phyloP scores from a whole-genome alignment of 2,329 filamentous ascomycete species.

The Cyphellophora europaea region DNA sequence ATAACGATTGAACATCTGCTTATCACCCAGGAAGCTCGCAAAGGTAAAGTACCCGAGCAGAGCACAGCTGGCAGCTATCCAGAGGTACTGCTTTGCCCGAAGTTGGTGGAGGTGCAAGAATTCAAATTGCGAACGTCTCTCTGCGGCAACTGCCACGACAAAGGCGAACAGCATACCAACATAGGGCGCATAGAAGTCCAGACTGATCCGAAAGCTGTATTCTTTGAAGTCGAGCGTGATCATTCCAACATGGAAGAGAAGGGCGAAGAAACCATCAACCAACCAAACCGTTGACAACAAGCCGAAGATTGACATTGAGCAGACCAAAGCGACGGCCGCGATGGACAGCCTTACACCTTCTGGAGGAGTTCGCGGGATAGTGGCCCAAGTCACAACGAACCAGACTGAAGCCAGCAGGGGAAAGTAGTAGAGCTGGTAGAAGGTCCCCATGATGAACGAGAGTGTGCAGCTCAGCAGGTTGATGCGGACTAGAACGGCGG shows the following conservation, averaged over 20 bases:
- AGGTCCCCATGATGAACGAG: slow-evolving; percentile 47
- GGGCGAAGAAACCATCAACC: slow-evolving; percentile 23
- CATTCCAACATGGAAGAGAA: slow-evolving; percentile 24
- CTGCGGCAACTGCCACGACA: slow-evolving; percentile 26
- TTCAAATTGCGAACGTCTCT: background rate
- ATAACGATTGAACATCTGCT: slow-evolving; percentile 38
- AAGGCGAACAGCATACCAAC: slow-evolving; percentile 45
- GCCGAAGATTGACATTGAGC: background rate
- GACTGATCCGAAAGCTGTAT: slow-evolving; percentile 40
- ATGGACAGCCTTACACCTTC: slow-evolving; percentile 30
- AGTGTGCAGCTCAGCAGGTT: slow-evolving; percentile 48
- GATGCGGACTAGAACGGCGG: slow-evolving; percentile 44
- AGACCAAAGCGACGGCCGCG: background rate
- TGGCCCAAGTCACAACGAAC: slow-evolving; percentile 50
- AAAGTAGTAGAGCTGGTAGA: slow-evolving; percentile 51
- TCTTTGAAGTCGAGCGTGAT: slow-evolving; percentile 21
- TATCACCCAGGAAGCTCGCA: slow-evolving; percentile 21
- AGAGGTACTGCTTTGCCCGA: background rate
- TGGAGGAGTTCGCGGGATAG: slow-evolving; percentile 35
- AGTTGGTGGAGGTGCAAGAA: background rate
- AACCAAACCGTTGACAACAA: background rate
- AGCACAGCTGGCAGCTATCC: slow-evolving; percentile 17
- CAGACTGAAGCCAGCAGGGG: slow-evolving; percentile 52
- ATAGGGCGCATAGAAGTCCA: slow-evolving; percentile 49
- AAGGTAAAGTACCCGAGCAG: slow-evolving; percentile 11